Base-by-base conservation (phyloP, 2,329 filamentous ascomycete species). In the Exserohilum turcica region DNA sequence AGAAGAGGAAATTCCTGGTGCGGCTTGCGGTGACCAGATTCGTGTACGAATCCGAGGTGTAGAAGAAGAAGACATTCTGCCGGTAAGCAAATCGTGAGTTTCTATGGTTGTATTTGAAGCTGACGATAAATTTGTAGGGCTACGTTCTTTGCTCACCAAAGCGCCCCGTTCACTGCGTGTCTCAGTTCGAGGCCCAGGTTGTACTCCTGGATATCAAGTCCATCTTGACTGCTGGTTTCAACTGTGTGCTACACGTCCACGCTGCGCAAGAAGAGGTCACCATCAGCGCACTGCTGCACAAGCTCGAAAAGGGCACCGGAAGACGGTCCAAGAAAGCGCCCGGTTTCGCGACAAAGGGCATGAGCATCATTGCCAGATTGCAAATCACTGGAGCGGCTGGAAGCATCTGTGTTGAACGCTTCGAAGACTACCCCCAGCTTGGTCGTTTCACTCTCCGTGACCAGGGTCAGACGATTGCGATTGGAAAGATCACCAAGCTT, bases 181-280 rank as follows among this genome's bases (percentile, higher is more conserved):
- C 83, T 45, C 81, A 87, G 43, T 99, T 99, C 66, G 95, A 99
- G 78, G 95, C 94, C 2, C 95, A 99, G 79, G 96, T 99, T 71
- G 88, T 91, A 54, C 92, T 99, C 60, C 81, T 99, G 45, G 94
- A 99, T 62, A 82, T 99, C 60, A 97, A 96, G 85, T 92, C 82
- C 67, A 99, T 99, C 71, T 82, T 99, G 33, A 90, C 89, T 7
- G 91, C 93, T 16, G 94, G 94, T 46, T 99, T 96, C 81, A 97
- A 97, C 80, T 99, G 94, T 71, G 95, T 99, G 35, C 81, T 99
- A 64, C 94, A 99, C 79, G 91, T 99, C 18, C 94, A 99, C 78
- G 92, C 93, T 4, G 94, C 94, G 18, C 96, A 97, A 56, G 94
- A 99, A 80, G 94, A 99, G 77, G 91, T 99, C 52, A 97, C 93